Evolutionary conservation across 78 protist genomes (phyloP).

Genomic region (Dictyostelium firmibasis): DNA sequence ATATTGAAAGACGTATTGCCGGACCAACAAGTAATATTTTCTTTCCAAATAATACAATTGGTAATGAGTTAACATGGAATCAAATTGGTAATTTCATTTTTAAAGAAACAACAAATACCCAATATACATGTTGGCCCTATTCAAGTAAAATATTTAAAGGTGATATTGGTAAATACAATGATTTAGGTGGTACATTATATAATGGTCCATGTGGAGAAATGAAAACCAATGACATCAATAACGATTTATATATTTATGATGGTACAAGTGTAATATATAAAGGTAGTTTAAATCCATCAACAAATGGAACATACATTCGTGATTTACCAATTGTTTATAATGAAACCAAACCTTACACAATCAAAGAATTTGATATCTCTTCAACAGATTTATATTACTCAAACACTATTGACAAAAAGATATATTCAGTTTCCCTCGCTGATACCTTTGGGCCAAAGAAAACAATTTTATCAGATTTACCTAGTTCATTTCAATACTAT

Average conservation of each 20-base stretch:
- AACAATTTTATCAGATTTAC: not conserved
- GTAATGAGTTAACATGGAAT: not conserved
- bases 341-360: not conserved
- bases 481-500: not conserved
- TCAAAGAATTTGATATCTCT: not conserved
- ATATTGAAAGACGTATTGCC: not conserved
- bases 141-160: not conserved
- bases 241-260: not conserved
- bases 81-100: not conserved
- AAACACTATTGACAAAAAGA: not conserved
- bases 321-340: not conserved
- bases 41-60: not conserved
- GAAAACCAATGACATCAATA: not conserved
- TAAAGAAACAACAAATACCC: not conserved
- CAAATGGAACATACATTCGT: not conserved
- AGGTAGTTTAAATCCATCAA: not conserved
- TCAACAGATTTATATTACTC: not conserved
- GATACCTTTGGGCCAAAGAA: not conserved
- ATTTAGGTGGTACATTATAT: not conserved
- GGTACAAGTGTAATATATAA: not conserved
- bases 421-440: not conserved
- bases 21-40: not conserved
- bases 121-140: slow-evolving; percentile 13
- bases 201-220: not conserved
- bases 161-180: not conserved